Conservation (phyloP, 495 filamentous ascomycete species). For the Aspergillus sparsus region DNA sequence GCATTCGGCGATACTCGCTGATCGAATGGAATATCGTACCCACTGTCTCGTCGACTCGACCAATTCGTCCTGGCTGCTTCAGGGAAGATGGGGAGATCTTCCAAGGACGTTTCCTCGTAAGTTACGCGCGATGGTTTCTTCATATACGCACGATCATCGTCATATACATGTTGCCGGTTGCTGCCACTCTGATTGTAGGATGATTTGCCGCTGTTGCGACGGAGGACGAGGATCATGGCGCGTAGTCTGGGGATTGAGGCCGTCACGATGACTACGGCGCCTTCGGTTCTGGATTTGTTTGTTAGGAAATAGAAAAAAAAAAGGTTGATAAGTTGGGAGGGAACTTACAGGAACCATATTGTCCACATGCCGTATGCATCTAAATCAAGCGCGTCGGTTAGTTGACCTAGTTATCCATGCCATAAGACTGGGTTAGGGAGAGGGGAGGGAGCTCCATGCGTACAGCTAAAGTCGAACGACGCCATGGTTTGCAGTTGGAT, state of each 20-base stretch:
- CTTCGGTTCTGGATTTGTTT: slow-evolving; percentile 5
- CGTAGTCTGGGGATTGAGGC: slow-evolving; percentile 12
- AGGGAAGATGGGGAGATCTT: slow-evolving; percentile 2
- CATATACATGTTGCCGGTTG: not conserved
- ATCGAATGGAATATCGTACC: not conserved
- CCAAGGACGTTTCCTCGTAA: not conserved
- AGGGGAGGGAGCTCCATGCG: not conserved
- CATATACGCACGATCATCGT: not conserved
- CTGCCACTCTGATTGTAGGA: not conserved
- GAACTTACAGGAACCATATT: slow-evolving; percentile 11
- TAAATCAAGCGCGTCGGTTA: not conserved
- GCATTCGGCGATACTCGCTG: not conserved
- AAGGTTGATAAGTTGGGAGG: too few relatives aligned
- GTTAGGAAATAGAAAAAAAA: not conserved
- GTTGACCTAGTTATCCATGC: too few relatives aligned
- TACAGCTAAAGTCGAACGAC: slow-evolving; percentile 1
- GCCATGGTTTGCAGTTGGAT: not conserved
- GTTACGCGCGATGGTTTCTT: not conserved
- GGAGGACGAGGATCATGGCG: slow-evolving; percentile 11
- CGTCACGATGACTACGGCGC: slow-evolving; percentile 9
- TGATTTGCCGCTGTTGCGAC: not conserved
- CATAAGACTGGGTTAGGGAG: not conserved
- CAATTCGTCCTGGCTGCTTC: not conserved
- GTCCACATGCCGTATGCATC: slow-evolving; percentile 7
- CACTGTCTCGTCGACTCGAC: not conserved